These are phyloP conservation scores for Hymenoscyphus linearis DNA, from an alignment of 2,329 filamentous ascomycete species.

Conservation along the genomic window DNA sequence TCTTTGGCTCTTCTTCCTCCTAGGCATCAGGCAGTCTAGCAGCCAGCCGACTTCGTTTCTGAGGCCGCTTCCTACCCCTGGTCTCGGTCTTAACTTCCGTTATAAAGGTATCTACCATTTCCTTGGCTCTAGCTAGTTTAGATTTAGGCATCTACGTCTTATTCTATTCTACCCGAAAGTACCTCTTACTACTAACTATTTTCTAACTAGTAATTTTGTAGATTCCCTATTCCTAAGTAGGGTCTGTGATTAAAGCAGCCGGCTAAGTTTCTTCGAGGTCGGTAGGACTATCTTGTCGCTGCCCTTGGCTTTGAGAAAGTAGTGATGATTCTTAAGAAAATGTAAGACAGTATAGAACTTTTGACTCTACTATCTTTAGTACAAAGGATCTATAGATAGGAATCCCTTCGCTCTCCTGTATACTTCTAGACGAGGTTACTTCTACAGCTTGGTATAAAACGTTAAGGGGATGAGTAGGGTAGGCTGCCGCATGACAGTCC, in stretches of 20 bases:
- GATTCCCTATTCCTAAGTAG: conserved; percentile 8
- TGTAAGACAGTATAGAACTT: conserved; percentile 19
- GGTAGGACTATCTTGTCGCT: neutral
- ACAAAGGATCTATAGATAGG: conserved; percentile 16
- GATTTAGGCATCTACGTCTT: conserved; percentile 9
- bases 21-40: neutral
- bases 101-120: conserved; percentile 4
- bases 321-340: conserved; percentile 18
- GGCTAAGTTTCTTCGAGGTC: neutral
- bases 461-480: conserved; percentile 13
- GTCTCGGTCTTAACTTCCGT: neutral
- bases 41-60: neutral
- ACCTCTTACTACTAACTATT: conserved; percentile 3
- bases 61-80: neutral
- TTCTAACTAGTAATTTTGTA: conserved; percentile 6
- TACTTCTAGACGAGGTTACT: conserved; percentile 10
- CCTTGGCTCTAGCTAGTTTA: conserved; percentile 6
- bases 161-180: conserved; percentile 9
- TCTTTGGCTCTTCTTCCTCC: conserved; percentile 1
- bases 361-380: conserved; percentile 16
- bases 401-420: conserved; percentile 18
- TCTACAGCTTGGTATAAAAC: conserved; percentile 15
- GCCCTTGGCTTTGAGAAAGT: neutral
- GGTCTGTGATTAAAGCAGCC: neutral
- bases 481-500: conserved; percentile 9